These are phyloP conservation scores for Camellia oleifera DNA, from an alignment of 179 eudicot species.

Conservation along the genomic window DNA sequence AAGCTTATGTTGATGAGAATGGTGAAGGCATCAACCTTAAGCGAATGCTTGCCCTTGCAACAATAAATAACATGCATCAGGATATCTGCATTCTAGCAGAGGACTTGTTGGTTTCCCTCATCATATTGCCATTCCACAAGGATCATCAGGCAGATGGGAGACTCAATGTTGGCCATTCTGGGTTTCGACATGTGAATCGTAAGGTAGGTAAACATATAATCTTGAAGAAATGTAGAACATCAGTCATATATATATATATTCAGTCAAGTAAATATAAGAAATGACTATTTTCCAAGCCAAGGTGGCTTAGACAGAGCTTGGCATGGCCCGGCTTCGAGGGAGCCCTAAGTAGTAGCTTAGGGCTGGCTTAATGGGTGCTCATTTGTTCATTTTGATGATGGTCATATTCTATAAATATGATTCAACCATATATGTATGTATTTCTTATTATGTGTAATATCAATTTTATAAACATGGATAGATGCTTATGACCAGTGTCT, in stretches of 20 bases:
- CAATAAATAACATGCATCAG: slow-evolving; percentile 67
- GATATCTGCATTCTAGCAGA: slow-evolving; percentile 69
- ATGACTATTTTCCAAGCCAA: no score
- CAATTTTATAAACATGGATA: no score
- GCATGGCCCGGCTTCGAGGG: no score
- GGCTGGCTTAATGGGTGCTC: no score
- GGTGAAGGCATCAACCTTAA: slow-evolving; percentile 44
- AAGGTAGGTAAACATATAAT: slow-evolving; percentile 46
- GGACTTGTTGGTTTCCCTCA: slow-evolving; percentile 52
- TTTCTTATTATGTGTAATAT: no score
- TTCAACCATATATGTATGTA: no score
- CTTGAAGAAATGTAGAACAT: no score
- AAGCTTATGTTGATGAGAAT: slow-evolving; percentile 36
- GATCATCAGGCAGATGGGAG: slow-evolving; percentile 39
- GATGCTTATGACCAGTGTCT: no score
- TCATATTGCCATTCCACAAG: slow-evolving; percentile 78
- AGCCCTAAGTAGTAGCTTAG: no score
- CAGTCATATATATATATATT: not conserved
- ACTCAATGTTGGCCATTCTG: slow-evolving; percentile 44
- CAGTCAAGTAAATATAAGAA: not conserved
- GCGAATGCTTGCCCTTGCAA: slow-evolving; percentile 61
- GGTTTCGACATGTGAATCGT: slow-evolving; percentile 75
- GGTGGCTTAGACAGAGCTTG: no score
- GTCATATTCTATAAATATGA: no score
- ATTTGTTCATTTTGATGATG: no score